Evolutionary conservation across 1,284 basidiomycete species (phyloP), one percentile per base, ranked within the genome.

Genomic region (Ustilago esculenta): DNA sequence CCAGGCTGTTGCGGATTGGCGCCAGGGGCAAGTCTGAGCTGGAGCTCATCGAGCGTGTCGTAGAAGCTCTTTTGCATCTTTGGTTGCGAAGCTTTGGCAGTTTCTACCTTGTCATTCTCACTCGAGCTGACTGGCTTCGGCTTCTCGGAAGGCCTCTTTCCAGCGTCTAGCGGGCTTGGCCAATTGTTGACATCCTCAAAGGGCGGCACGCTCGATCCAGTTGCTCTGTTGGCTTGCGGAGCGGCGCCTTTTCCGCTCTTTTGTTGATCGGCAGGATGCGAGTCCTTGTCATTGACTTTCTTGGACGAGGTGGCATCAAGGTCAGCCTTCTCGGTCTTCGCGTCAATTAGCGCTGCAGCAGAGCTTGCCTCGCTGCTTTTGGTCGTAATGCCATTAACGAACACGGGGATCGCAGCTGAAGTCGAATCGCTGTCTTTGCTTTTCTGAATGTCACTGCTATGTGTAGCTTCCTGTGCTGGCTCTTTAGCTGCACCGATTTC

Each of bases 161-260:
- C 69, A 3, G 68, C 72, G 18, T 72, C 72, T 8, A 69, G 40
- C 8, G 71, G 67, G 27, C 47, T 70, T 7, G 66, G 71, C 71
- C 71, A 73, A 20, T 58, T 58, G 33, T 48, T 50, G 34, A 57
- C 53, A 29, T 72, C 70, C 33, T 68, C 60, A 18, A 67, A 57
- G 1, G 69, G 35, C 9, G 69, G 68, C 10, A 57, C 40, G 20
- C 23, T 42, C 7, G 41, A 10, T 11, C 39, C 24, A 11, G 45
- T 4, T 14, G 56, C 14, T 25, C n/a, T n/a, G n/a, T 41, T 49
- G 8, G 44, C 5, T 14, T 54, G 25, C 4, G 43, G 10, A 5
- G 32, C 27, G 12, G 32, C 36, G 18, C 44, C 36, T 44, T 61
- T 60, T 27, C 20, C 32, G 15, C n/a, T 1, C 53, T 63, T 63